Evolutionary conservation across 306 rosid genomes (phyloP), one percentile per base, ranked within the genome.

Genomic region (Castanospermum australe): DNA sequence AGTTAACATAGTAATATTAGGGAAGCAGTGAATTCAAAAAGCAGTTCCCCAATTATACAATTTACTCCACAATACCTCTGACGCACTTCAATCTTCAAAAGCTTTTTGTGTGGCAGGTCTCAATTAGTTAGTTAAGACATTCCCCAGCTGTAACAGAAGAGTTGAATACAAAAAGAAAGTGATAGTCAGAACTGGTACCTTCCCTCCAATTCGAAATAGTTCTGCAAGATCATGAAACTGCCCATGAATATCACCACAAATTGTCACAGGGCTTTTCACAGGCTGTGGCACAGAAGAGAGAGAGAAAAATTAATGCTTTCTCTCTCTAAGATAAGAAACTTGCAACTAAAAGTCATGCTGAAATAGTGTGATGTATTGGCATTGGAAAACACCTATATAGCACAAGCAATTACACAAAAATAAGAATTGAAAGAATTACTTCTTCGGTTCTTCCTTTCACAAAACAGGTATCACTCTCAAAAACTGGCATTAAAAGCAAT

Each of bases 161-260:
- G 75, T 70, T 81, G 39, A 65, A 80, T 73, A 25, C 67, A 67
- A 63, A 82, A 71, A 41, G 67, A 76, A 73, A 65, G 61, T 55
- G 69, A 79, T 17, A 79, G 67, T 45, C 54, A 63, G 76, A 84
- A 81, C 67, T 66, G 66, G 84, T 89, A 91, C 96, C 96, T 89
- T 87, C 86, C 96, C 96, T 78, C 96, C 96, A 69, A 91, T 91
- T 76, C 84, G 93, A 70, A 91, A 91, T 81, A 91, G 93, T 69
- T 91, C 96, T 42, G 96, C 96, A 73, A 91, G 93, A 79, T 91
- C 96, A 18, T 91, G 96, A 86, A 91, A 91, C 73, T 91, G 96
- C 73, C 96, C 96, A 68, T 91, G 96, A 81, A 91, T 91, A 84
- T 91, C 96, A 0, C 96, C 96, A 79, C 96, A 91, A 61, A 91